Evolutionary conservation across 2,329 filamentous ascomycete genomes (phyloP).

Genomic region (Aspergillus pseudotamarii): DNA sequence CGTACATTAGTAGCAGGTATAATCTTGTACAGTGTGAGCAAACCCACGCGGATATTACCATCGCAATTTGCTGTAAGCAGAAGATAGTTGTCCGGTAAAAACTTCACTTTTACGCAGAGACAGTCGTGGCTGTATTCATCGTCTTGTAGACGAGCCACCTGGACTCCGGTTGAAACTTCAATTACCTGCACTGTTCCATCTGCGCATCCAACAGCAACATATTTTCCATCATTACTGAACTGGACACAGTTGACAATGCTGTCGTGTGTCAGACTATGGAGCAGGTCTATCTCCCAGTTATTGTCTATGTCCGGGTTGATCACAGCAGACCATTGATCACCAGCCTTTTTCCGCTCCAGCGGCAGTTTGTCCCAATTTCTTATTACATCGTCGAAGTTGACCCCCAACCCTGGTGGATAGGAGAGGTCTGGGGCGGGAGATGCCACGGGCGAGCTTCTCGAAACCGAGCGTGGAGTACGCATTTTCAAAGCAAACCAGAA

Average conservation of each 20-base stretch:
- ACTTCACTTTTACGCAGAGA: neutral
- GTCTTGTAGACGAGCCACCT: neutral
- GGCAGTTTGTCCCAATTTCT: neutral
- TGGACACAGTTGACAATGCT: neutral
- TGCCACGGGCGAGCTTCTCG: neutral
- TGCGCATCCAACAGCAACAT: neutral
- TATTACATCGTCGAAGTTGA: neutral
- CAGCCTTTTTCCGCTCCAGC: neutral
- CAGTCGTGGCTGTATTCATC: neutral
- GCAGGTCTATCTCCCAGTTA: neutral
- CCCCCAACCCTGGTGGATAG: neutral
- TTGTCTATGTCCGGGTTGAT: neutral
- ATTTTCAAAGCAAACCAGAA: neutral
- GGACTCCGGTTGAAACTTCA: neutral
- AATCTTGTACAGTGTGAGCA: neutral
- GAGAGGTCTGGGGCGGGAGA: neutral
- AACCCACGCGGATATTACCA: neutral
- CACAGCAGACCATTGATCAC: neutral
- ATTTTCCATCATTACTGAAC: neutral
- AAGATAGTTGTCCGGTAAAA: neutral
- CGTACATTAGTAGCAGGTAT: neutral
- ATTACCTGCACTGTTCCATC: neutral
- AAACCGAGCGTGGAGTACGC: neutral
- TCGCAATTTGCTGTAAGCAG: neutral
- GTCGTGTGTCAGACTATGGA: neutral